Conservation (phyloP, 2,329 filamentous ascomycete species). For the Colletotrichum incanum region DNA sequence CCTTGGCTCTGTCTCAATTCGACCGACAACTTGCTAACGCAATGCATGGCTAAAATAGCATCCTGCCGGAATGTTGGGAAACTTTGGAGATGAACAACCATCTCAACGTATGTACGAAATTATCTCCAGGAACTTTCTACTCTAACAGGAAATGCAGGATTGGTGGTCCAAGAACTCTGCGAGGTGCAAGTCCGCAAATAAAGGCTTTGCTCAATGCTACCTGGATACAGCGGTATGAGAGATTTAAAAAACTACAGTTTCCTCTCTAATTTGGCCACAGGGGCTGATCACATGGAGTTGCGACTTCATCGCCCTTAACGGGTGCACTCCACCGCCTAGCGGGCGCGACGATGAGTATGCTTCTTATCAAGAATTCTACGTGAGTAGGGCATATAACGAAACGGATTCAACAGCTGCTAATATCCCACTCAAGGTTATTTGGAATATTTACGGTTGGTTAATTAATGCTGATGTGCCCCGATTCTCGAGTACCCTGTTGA, state of each 20-base stretch:
- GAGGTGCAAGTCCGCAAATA: conserved; percentile 6
- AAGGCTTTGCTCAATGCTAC: conserved; percentile 27
- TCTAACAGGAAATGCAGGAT: neutral
- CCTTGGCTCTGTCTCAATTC: neutral
- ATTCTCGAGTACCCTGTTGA: neutral
- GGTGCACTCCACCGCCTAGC: conserved; percentile 26
- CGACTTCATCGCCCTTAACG: conserved; percentile 24
- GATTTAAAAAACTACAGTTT: too few relatives aligned
- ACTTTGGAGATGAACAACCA: neutral
- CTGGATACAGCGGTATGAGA: conserved; percentile 23
- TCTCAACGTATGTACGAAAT: neutral
- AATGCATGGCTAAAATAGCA: neutral
- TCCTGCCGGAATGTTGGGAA: conserved; percentile 3
- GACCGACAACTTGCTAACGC: too few relatives aligned
- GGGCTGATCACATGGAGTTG: conserved; percentile 29
- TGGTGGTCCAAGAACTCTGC: conserved; percentile 30
- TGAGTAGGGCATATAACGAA: neutral
- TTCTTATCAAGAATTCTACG: conserved; percentile 25
- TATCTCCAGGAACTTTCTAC: accelerated
- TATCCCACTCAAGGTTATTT: conserved; percentile 2
- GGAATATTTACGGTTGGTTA: conserved; percentile 32
- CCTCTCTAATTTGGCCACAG: neutral
- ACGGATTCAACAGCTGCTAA: neutral
- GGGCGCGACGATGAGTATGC: conserved; percentile 7
- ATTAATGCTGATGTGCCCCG: neutral